Percentiles rank a stretch among this genome's conserved stretches.
Conservation (phyloP, 768 basidiomycete genomes). For the Trametes cinnabarina region DNA sequence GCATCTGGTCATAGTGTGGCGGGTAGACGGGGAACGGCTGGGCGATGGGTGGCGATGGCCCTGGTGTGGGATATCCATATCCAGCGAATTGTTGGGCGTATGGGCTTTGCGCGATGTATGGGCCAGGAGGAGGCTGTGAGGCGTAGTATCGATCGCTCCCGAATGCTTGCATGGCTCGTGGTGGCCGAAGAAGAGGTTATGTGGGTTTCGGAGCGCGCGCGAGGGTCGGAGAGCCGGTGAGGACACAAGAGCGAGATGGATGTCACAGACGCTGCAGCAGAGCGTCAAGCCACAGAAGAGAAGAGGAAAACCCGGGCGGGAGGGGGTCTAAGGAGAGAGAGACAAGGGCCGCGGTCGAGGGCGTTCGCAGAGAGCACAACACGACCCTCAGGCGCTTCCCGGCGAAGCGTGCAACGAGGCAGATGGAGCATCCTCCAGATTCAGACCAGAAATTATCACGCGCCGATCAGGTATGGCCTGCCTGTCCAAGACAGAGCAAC, state of each 20-base stretch:
- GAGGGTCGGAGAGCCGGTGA: background rate
- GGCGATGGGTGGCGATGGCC: slow-evolving; percentile 10
- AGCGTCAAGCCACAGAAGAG: slow-evolving; percentile 6
- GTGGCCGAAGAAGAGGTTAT: background rate
- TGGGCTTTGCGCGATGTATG: slow-evolving; percentile 1
- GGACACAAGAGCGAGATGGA: too few relatives aligned
- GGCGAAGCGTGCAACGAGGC: slow-evolving; percentile 31
- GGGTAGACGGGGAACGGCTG: slow-evolving; percentile 20
- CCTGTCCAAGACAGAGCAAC: background rate
- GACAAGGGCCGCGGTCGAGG: background rate
- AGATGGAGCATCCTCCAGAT: slow-evolving; percentile 12
- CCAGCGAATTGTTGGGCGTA: slow-evolving; percentile 20
- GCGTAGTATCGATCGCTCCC: slow-evolving; percentile 17
- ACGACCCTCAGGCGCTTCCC: slow-evolving; percentile 23
- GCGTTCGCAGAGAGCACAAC: slow-evolving; percentile 2
- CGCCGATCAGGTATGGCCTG: slow-evolving; percentile 2
- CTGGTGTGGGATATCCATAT: slow-evolving; percentile 16
- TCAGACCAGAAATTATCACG: background rate
- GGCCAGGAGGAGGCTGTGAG: slow-evolving; percentile 13
- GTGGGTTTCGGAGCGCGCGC: slow-evolving; percentile 3
- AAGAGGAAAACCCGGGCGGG: background rate
- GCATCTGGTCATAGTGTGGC: slow-evolving; percentile 12
- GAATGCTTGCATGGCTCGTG: slow-evolving; percentile 22
- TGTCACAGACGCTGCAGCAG: background rate
- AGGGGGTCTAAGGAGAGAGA: background rate